These are phyloP conservation scores for Sphaerulina musiva DNA, from an alignment of 2,329 filamentous ascomycete species.

Conservation along the genomic window DNA sequence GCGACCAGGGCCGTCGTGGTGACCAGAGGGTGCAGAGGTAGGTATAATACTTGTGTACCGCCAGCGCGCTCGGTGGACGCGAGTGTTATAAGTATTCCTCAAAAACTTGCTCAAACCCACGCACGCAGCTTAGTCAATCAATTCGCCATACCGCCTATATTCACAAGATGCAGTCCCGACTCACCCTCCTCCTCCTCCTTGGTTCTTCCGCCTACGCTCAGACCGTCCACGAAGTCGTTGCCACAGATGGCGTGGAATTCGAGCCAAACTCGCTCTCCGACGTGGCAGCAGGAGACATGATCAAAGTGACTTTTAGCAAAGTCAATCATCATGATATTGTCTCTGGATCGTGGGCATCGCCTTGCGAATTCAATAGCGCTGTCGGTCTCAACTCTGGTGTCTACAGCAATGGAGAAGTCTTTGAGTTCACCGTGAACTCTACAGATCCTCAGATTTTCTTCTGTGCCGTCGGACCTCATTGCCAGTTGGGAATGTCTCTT, in stretches of 20 bases:
- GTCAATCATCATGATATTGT: conserved; percentile 2
- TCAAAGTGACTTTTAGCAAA: conserved; percentile 6
- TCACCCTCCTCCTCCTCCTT: neutral
- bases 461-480: conserved; percentile 8
- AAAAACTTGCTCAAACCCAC: conserved; percentile 8
- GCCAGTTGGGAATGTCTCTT: conserved; percentile 8
- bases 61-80: no score
- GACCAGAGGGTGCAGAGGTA: no score
- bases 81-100: conserved; percentile 5
- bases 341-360: conserved; percentile 4
- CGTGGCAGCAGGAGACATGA: conserved; percentile 6
- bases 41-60: neutral
- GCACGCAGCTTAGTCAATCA: conserved; percentile 7
- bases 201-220: conserved; percentile 1
- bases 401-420: conserved; percentile 7
- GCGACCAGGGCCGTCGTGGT: neutral
- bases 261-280: conserved; percentile 6
- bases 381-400: conserved; percentile 3
- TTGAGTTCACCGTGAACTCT: conserved; percentile 8
- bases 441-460: conserved; percentile 5
- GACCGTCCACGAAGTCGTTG: conserved; percentile 4
- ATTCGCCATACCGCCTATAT: neutral
- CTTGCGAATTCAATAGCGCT: conserved; percentile 7
- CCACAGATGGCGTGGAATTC: neutral
- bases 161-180: conserved; percentile 6